These are phyloP conservation scores for Leccinum boreale DNA, from an alignment of 768 basidiomycete genomes.

Conservation along the genomic window DNA sequence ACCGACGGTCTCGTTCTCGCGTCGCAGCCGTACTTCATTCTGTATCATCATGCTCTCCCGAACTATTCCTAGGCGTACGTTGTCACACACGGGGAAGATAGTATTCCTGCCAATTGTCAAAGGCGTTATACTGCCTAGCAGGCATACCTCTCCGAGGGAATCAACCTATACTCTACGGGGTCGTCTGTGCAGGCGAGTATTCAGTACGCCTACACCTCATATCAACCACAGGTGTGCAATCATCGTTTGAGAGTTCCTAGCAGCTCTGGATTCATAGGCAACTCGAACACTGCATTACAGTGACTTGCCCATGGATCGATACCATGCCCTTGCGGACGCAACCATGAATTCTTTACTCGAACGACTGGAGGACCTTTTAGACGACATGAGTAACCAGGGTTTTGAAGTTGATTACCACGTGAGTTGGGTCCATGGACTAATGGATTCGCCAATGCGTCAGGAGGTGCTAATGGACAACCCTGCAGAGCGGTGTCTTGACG, in stretches of 20 bases:
- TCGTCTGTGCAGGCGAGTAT: constrained; percentile 18
- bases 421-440: constrained; percentile 24
- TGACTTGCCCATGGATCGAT: constrained; percentile 57
- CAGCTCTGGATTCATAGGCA: not conserved
- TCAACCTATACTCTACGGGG: not conserved
- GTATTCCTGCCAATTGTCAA: constrained; percentile 6
- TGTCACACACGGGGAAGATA: not conserved
- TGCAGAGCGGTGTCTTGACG: constrained; percentile 87
- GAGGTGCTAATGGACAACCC: constrained; percentile 10
- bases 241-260: not conserved
- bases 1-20: too few relatives aligned
- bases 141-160: not conserved
- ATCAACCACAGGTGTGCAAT: constrained; percentile 48
- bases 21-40: too few relatives aligned
- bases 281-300: constrained; percentile 25
- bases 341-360: constrained; percentile 79
- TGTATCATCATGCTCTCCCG: constrained; percentile 17
- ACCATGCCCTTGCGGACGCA: constrained; percentile 68
- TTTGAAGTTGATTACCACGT: constrained; percentile 92
- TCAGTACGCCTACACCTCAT: constrained; percentile 56
- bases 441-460: not conserved
- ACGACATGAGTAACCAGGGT: constrained; percentile 47
- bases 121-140: not conserved
- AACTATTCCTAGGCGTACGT: constrained; percentile 12
- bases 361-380: constrained; percentile 69